Evolutionary conservation across 306 rosid genomes (phyloP), one percentile per base, ranked within the genome.

Genomic region (Quercus dentata): DNA sequence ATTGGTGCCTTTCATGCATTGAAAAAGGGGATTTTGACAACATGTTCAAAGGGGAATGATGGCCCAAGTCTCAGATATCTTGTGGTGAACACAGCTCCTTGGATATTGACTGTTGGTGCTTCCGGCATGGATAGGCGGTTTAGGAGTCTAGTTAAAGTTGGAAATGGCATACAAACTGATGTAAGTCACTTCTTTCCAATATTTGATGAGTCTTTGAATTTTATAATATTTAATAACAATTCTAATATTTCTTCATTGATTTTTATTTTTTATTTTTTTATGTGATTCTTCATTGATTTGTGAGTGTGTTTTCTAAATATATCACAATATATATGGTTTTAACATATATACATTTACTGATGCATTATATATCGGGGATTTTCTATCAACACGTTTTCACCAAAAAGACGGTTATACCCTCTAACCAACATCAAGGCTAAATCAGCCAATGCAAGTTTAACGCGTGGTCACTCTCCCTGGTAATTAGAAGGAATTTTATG

Each of bases 61-160:
- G 94, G 94, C 46, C 94, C 94, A 51, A 69, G 27, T 25, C 1
- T 73, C n/a, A n/a, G n/a, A 10, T 58, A 15, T 72, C 76, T 86
- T 1, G 94, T 91, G 20, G 81, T 82, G 71, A 93, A 93, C 3
- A 80, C 75, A 1, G 97, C 97, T 18, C 98, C 98, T 6, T 91
- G 97, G 98, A 77, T 91, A 54, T 28, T 90, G 83, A 93, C 98
- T 41, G 46, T 41, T 41, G 46, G 46, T 41, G 46, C 46, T 41
- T 41, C 46, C 8, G 11, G 11, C 46, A 41, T 41, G 3, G 46
- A 41, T 41, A 41, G 46, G 46, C 46, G 8, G 46, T 41, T 41
- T 41, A 41, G 46, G 46, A 41, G 11, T 41, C 46, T 41, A 11
- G 46, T 41, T 8, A 41, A 41, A 41, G 3, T 41, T 41, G 46